Percentiles rank a stretch among this genome's conserved stretches.
Evolutionary conservation across 768 basidiomycete genomes (phyloP).

Genomic region (Tricholoma bakamatsutake): DNA sequence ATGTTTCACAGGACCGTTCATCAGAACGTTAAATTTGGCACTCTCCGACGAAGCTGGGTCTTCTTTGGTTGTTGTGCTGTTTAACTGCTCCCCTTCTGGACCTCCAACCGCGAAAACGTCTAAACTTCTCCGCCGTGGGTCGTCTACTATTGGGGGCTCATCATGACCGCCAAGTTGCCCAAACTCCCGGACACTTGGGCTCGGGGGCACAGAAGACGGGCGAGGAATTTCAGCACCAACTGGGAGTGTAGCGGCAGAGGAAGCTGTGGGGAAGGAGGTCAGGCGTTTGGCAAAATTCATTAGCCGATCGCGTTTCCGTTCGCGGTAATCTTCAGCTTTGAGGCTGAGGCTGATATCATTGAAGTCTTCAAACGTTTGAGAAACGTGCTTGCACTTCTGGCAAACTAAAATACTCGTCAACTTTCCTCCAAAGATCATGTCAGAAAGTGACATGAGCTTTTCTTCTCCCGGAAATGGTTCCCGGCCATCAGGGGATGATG

Average conservation of each 20-base stretch:
- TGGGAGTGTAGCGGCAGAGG: slow-evolving; percentile 4
- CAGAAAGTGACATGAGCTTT: slow-evolving; percentile 65
- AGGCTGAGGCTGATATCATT: slow-evolving; percentile 90
- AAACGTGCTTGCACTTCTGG: slow-evolving; percentile 89
- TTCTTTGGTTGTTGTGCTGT: slow-evolving; percentile 10
- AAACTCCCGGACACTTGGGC: slow-evolving; percentile 20
- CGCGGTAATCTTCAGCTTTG: slow-evolving; percentile 74
- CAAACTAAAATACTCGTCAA: slow-evolving; percentile 91
- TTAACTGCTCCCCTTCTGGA: slow-evolving; percentile 12
- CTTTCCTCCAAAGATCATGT: slow-evolving; percentile 87
- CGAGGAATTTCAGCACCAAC: slow-evolving; percentile 32
- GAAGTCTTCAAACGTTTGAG: slow-evolving; percentile 90
- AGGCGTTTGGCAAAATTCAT: slow-evolving; percentile 68
- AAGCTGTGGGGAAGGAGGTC: slow-evolving; percentile 29
- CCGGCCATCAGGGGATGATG: slow-evolving; percentile 5
- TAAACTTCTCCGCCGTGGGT: slow-evolving; percentile 39
- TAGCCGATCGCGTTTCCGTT: slow-evolving; percentile 72
- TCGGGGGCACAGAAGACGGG: slow-evolving; percentile 55
- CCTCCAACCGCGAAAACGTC: slow-evolving; percentile 25
- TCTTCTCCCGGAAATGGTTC: slow-evolving; percentile 33
- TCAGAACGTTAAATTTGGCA: slow-evolving; percentile 18
- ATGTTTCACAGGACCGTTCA: slow-evolving; percentile 22
- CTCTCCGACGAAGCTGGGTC: slow-evolving; percentile 21
- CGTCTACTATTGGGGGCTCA: slow-evolving; percentile 29
- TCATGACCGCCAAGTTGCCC: slow-evolving; percentile 26